These are phyloP conservation scores for Rhodotorula sp. DNA, from an alignment of 1,284 basidiomycete genomes.

Conservation along the genomic window DNA sequence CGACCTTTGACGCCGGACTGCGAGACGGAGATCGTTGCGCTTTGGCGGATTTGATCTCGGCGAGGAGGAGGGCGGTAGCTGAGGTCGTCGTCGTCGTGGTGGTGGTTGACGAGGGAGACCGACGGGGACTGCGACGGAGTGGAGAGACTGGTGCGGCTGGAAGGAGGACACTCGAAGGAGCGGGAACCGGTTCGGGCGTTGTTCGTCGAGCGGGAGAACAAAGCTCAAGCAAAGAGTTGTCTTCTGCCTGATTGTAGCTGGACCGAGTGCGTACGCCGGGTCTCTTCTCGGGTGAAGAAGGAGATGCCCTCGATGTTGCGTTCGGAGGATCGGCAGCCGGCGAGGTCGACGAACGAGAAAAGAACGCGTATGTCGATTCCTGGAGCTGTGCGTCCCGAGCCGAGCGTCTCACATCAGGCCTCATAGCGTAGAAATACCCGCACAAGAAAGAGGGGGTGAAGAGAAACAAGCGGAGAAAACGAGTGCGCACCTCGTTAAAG, in stretches of 20 bases:
- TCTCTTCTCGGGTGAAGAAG: background rate
- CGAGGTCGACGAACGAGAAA: background rate
- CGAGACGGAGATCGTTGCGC: background rate
- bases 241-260: background rate
- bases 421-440: no score
- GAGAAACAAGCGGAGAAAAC: background rate
- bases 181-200: no score
- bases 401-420: no score
- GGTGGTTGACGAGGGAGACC: background rate
- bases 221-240: background rate
- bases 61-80: conserved; percentile 17
- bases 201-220: no score
- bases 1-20: background rate
- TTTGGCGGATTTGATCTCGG: background rate
- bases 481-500: conserved; percentile 20
- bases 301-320: background rate
- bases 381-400: conserved; percentile 9
- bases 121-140: background rate
- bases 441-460: no score
- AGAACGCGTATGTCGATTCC: conserved; percentile 11
- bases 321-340: background rate
- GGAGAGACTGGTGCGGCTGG: no score
- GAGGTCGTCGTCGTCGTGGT: background rate
- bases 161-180: no score
- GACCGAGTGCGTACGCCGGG: background rate